These are phyloP conservation scores for Aureobasidium sp. DNA, from an alignment of 2,329 filamentous ascomycete genomes.

Conservation along the genomic window DNA sequence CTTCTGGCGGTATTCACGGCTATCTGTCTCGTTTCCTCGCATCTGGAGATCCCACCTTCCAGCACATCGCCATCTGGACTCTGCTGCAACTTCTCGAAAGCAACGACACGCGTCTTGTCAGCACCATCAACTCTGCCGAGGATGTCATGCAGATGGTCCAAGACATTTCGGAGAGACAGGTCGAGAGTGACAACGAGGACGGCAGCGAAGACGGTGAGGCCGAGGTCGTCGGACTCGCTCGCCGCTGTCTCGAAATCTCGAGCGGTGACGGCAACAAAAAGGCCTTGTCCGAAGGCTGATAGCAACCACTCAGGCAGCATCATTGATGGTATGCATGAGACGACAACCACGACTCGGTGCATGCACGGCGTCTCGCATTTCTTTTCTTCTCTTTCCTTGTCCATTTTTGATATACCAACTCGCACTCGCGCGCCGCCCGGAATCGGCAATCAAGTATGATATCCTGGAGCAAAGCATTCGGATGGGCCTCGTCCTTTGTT, in stretches of 20 bases:
- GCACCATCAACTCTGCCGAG: conserved; percentile 78
- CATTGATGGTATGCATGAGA: background rate
- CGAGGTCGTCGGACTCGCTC: conserved; percentile 84
- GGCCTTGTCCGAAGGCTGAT: conserved; percentile 68
- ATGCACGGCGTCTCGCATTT: background rate
- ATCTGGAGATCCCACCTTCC: conserved; percentile 92
- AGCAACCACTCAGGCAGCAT: background rate
- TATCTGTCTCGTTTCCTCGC: conserved; percentile 89
- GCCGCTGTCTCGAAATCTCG: conserved; percentile 72
- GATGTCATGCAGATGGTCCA: conserved; percentile 90
- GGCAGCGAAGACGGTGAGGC: conserved; percentile 88
- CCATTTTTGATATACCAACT: conserved; percentile 12
- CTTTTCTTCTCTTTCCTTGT: conserved; percentile 8
- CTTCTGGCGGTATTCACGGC: conserved; percentile 88
- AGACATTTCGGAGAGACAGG: conserved; percentile 77
- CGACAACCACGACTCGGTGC: background rate
- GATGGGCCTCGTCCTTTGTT: background rate
- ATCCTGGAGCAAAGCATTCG: conserved; percentile 9
- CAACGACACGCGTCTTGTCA: conserved; percentile 81
- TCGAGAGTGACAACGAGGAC: conserved; percentile 79
- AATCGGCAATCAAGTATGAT: conserved; percentile 6
- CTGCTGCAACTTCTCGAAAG: conserved; percentile 91
- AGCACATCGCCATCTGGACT: conserved; percentile 99
- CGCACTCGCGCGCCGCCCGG: conserved; percentile 4
- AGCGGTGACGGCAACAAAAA: conserved; percentile 12